Percentiles rank a stretch among this genome's conserved stretches.
phyloP scores from a whole-genome alignment of 148 eudicot genomes.

The Salicornia ramosissima region DNA sequence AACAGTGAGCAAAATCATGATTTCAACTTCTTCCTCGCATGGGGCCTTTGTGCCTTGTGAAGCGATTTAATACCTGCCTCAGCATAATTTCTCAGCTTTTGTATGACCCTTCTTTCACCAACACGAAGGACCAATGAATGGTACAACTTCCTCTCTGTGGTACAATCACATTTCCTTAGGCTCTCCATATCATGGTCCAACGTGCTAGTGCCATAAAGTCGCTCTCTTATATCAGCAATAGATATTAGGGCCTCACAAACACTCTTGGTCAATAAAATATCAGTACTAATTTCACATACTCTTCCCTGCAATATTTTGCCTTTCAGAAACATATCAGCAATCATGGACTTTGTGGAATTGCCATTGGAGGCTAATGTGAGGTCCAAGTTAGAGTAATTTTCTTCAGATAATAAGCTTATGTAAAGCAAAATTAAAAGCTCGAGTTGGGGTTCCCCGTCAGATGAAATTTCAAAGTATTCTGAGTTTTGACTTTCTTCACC shows the following conservation, averaged over 20 bases:
- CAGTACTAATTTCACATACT: slow-evolving; percentile 34
- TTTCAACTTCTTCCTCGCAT: slow-evolving; percentile 21
- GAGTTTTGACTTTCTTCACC: slow-evolving; percentile 63
- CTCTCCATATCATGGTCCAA: slow-evolving; percentile 49
- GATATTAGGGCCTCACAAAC: slow-evolving; percentile 56
- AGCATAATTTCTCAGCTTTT: slow-evolving; percentile 50
- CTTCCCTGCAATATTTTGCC: slow-evolving; percentile 18
- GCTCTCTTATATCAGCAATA: slow-evolving; percentile 73
- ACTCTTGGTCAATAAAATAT: slow-evolving; percentile 42
- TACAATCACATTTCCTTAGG: slow-evolving; percentile 36
- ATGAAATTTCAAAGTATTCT: slow-evolving; percentile 83
- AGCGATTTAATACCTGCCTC: slow-evolving; percentile 4
- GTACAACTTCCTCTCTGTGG: slow-evolving; percentile 51
- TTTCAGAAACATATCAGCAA: slow-evolving; percentile 18
- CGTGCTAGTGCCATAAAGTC: slow-evolving; percentile 49
- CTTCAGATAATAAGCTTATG: slow-evolving; percentile 53
- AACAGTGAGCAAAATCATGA: neutral
- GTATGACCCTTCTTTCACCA: slow-evolving; percentile 69
- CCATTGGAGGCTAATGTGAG: slow-evolving; percentile 32
- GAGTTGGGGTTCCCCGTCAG: slow-evolving; percentile 71
- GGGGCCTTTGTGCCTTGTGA: neutral
- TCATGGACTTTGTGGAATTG: slow-evolving; percentile 20
- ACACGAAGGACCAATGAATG: slow-evolving; percentile 67
- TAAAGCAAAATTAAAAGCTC: slow-evolving; percentile 72
- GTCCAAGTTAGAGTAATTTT: slow-evolving; percentile 50